Evolutionary conservation across 2,329 filamentous ascomycete genomes (phyloP).

Genomic region (Curvularia lunata): DNA sequence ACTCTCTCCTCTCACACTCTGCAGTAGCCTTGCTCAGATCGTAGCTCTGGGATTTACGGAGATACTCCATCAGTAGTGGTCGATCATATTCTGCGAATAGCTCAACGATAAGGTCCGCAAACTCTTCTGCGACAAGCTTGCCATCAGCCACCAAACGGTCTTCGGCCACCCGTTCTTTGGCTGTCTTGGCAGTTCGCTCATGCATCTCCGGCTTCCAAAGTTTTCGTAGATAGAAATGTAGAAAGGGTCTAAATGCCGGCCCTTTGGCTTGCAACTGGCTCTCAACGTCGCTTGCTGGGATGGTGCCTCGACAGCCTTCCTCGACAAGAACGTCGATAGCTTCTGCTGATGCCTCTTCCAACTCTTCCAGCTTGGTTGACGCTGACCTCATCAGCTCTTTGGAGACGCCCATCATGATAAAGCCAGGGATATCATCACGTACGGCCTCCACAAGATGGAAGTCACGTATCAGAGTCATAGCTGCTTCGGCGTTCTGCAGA

Average conservation of each 20-base stretch:
- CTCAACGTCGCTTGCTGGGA: slow-evolving; percentile 78
- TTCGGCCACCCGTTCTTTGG: slow-evolving; percentile 49
- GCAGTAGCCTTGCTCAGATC: slow-evolving; percentile 79
- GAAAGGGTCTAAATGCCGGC: slow-evolving; percentile 68
- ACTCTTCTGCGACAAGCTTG: slow-evolving; percentile 77
- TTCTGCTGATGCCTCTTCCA: slow-evolving; percentile 81
- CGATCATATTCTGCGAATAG: slow-evolving; percentile 87
- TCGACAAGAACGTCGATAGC: slow-evolving; percentile 86
- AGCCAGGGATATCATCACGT: slow-evolving; percentile 85
- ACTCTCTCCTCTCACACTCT: slow-evolving; percentile 81
- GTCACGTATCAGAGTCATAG: slow-evolving; percentile 83
- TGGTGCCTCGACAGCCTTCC: slow-evolving; percentile 87
- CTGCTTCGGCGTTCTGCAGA: slow-evolving; percentile 88
- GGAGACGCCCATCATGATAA: slow-evolving; percentile 85
- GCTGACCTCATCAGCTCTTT: slow-evolving; percentile 71
- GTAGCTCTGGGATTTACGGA: slow-evolving; percentile 84
- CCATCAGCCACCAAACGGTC: slow-evolving; percentile 61
- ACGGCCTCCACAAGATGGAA: slow-evolving; percentile 90
- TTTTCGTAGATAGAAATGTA: slow-evolving; percentile 89
- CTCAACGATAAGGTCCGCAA: slow-evolving; percentile 84
- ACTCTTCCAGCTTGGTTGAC: slow-evolving; percentile 69
- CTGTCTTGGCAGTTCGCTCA: slow-evolving; percentile 43
- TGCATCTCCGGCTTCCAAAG: slow-evolving; percentile 81
- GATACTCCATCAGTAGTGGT: slow-evolving; percentile 80
- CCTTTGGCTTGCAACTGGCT: slow-evolving; percentile 68